These are phyloP conservation scores for Gracilaria caudata DNA, from an alignment of 23 red algal species.

Conservation along the genomic window DNA sequence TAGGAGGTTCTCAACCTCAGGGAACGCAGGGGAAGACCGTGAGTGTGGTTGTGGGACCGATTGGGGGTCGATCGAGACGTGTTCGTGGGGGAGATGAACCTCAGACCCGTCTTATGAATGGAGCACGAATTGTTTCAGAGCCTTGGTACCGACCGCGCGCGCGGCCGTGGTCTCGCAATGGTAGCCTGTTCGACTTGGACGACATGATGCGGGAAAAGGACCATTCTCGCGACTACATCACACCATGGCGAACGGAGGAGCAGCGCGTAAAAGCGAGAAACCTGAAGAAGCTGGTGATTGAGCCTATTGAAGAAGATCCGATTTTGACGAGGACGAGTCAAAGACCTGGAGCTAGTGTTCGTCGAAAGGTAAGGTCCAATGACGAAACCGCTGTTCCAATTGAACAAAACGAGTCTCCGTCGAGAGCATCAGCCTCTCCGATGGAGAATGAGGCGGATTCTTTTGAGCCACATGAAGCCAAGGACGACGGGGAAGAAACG, in stretches of 20 bases:
- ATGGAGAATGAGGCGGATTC: background rate
- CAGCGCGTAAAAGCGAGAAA: slow-evolving; percentile 45
- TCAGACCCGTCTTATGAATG: background rate
- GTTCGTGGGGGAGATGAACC: slow-evolving; percentile 3
- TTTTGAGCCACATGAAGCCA: background rate
- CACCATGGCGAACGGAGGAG: slow-evolving; percentile 68
- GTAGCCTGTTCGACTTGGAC: slow-evolving; percentile 40
- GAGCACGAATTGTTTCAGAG: background rate
- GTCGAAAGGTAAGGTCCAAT: background rate
- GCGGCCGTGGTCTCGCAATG: slow-evolving; percentile 46
- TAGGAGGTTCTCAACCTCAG: background rate
- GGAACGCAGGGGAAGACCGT: slow-evolving; percentile 26
- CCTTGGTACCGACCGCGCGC: slow-evolving; percentile 28
- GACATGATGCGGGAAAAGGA: slow-evolving; percentile 33
- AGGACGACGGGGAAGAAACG: slow-evolving; percentile 27
- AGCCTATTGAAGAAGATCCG: slow-evolving; percentile 46
- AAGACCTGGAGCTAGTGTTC: background rate
- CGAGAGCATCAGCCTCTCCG: background rate
- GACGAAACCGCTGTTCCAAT: background rate
- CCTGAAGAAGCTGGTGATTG: slow-evolving; percentile 61
- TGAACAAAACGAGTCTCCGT: background rate
- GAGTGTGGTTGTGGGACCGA: slow-evolving; percentile 19
- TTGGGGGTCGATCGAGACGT: slow-evolving; percentile 23
- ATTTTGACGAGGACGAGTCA: slow-evolving; percentile 6
- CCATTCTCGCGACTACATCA: slow-evolving; percentile 29